Percentiles rank a stretch among this genome's conserved stretches.
Evolutionary conservation across 1,139 yeast genomes (phyloP).

Genomic region (Geotrichum fermentans): DNA sequence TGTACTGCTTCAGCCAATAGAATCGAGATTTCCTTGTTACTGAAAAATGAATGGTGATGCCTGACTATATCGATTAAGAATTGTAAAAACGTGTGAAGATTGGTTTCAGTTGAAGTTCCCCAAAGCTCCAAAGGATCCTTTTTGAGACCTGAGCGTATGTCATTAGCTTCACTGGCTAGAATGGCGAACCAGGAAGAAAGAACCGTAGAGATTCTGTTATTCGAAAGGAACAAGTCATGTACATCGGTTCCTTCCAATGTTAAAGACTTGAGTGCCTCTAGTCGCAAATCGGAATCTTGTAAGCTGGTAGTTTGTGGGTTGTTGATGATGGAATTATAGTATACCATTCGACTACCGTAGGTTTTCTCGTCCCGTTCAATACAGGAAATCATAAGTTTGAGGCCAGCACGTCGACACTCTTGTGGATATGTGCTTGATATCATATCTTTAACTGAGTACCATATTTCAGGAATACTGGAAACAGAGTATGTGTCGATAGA

Average conservation of each 20-base stretch:
- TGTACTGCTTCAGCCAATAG: slow-evolving; percentile 40
- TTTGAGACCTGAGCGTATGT: slow-evolving; percentile 30
- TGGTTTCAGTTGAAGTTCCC: slow-evolving; percentile 34
- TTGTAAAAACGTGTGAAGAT: slow-evolving; percentile 37
- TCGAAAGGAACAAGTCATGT: slow-evolving; percentile 51
- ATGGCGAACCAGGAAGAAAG: slow-evolving; percentile 37
- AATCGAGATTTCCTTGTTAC: background rate
- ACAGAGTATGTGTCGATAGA: slow-evolving; percentile 51
- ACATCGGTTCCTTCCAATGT: slow-evolving; percentile 61
- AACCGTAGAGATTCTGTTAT: slow-evolving; percentile 44
- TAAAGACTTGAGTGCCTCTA: slow-evolving; percentile 49
- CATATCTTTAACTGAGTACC: slow-evolving; percentile 65
- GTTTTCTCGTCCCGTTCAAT: slow-evolving; percentile 51
- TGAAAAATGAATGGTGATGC: slow-evolving; percentile 47
- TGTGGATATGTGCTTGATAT: slow-evolving; percentile 43
- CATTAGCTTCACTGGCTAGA: slow-evolving; percentile 34
- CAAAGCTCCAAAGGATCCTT: slow-evolving; percentile 32
- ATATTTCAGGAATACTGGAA: slow-evolving; percentile 63
- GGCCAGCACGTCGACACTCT: slow-evolving; percentile 49
- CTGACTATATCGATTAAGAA: slow-evolving; percentile 47
- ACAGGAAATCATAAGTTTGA: slow-evolving; percentile 54
- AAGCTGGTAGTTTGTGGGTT: slow-evolving; percentile 39
- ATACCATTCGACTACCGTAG: slow-evolving; percentile 46
- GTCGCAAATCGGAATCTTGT: slow-evolving; percentile 53
- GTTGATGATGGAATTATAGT: slow-evolving; percentile 56